Evolutionary conservation across 495 filamentous ascomycete genomes (phyloP).

Genomic region (Aspergillus conjunctus): DNA sequence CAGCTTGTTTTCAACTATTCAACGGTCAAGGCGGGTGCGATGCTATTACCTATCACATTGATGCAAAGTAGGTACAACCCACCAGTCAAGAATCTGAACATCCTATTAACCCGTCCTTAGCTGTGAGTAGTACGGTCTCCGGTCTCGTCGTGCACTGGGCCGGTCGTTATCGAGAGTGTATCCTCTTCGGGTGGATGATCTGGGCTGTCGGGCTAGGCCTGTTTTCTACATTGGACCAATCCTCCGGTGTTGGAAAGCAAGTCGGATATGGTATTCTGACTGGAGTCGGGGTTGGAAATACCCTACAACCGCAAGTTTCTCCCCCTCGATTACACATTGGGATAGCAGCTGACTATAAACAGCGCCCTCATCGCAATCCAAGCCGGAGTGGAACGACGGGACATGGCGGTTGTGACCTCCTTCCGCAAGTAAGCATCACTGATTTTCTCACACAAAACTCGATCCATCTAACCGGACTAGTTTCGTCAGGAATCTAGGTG

Average conservation of each 20-base stretch:
- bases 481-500: constrained; percentile 56
- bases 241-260: constrained; percentile 53
- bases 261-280: constrained; percentile 55
- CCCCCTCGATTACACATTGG: neutral
- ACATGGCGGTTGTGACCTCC: constrained; percentile 58
- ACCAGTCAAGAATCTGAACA: too few species aligned
- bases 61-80: constrained; percentile 53
- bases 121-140: constrained; percentile 52
- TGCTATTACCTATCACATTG: constrained; percentile 56
- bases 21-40: constrained; percentile 51
- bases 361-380: constrained; percentile 53
- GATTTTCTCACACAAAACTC: neutral
- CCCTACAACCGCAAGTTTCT: constrained; percentile 50
- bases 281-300: constrained; percentile 56
- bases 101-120: too few species aligned
- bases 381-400: constrained; percentile 52
- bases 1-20: constrained; percentile 57
- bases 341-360: constrained; percentile 6
- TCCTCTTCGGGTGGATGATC: constrained; percentile 53
- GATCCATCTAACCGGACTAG: constrained; percentile 31
- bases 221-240: constrained; percentile 53
- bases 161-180: constrained; percentile 56
- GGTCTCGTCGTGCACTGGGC: constrained; percentile 55
- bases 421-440: constrained; percentile 58
- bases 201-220: constrained; percentile 57